Percentiles rank a stretch among this genome's conserved stretches.
Conservation (phyloP, 2,329 filamentous ascomycete genomes). For the Phaeoacremonium minimum region DNA sequence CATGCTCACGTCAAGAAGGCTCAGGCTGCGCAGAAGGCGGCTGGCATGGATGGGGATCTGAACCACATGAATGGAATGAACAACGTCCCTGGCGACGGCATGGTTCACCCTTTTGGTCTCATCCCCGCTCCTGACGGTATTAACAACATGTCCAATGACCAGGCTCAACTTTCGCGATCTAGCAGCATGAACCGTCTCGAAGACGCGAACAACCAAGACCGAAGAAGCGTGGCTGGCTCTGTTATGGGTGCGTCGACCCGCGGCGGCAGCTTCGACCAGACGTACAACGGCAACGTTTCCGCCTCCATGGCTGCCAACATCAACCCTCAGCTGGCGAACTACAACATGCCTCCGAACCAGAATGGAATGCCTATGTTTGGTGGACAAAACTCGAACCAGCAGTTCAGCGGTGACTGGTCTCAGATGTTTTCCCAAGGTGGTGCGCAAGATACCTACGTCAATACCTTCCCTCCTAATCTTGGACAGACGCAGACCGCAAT, state of each 20-base stretch:
- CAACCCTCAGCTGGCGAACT: constrained; percentile 60
- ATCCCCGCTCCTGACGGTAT: constrained; percentile 47
- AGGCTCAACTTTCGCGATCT: constrained; percentile 57
- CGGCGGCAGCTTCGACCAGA: too few species aligned
- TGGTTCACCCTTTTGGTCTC: constrained; percentile 41
- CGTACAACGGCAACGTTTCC: constrained; percentile 53
- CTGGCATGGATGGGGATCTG: constrained; percentile 50
- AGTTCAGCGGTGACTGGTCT: constrained; percentile 68
- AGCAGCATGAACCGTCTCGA: constrained; percentile 57
- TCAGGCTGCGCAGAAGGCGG: constrained; percentile 52
- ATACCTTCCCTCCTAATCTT: constrained; percentile 61
- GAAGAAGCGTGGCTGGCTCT: constrained; percentile 50
- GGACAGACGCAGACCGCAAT: constrained; percentile 65
- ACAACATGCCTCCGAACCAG: constrained; percentile 59
- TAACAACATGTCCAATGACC: constrained; percentile 56
- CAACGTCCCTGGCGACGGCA: constrained; percentile 52
- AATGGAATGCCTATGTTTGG: constrained; percentile 63
- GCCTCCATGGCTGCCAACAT: constrained; percentile 59
- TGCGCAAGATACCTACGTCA: constrained; percentile 62
- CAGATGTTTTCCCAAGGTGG: constrained; percentile 69
- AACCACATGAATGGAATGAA: constrained; percentile 58
- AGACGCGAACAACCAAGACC: constrained; percentile 51
- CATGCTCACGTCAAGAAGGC: constrained; percentile 84
- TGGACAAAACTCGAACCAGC: constrained; percentile 56
- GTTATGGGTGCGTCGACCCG: constrained; percentile 43